Percentiles rank a stretch among this genome's conserved stretches.
Conservation (phyloP, 495 filamentous ascomycete species). For the Jackrogersella multiformis region DNA sequence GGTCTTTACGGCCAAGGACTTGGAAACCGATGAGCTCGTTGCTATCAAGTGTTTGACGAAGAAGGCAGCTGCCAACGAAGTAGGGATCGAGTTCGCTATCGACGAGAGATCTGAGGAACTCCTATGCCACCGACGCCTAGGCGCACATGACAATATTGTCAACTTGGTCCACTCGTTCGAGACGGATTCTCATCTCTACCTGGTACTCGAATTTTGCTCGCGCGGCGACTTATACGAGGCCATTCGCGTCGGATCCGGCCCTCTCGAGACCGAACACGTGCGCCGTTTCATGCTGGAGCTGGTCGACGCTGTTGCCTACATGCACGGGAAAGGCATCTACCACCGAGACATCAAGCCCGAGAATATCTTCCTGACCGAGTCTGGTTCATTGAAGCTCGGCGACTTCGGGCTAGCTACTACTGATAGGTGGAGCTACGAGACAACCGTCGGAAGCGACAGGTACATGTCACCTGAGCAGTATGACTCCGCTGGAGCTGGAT, state of each 20-base stretch:
- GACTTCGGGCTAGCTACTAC: slow-evolving; percentile 93
- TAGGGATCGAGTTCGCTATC: slow-evolving; percentile 65
- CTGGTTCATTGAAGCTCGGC: slow-evolving; percentile 92
- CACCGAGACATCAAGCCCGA: slow-evolving; percentile 99
- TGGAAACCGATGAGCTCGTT: slow-evolving; percentile 75
- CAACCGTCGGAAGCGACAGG: slow-evolving; percentile 92
- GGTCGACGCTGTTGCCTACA: slow-evolving; percentile 86
- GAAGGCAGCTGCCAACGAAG: slow-evolving; percentile 64
- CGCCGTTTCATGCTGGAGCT: slow-evolving; percentile 96
- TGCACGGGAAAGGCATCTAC: slow-evolving; percentile 90
- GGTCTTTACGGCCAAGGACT: slow-evolving; percentile 92
- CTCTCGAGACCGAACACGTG: slow-evolving; percentile 93
- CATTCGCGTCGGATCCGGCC: slow-evolving; percentile 86
- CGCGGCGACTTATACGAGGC: slow-evolving; percentile 98
- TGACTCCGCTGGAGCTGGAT: slow-evolving; percentile 83
- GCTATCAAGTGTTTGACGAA: slow-evolving; percentile 96
- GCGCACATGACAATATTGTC: slow-evolving; percentile 89
- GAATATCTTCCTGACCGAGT: slow-evolving; percentile 93
- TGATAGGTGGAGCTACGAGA: slow-evolving; percentile 87
- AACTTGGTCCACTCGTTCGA: slow-evolving; percentile 92
- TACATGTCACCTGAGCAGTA: slow-evolving; percentile 99
- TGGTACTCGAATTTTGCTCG: slow-evolving; percentile 95
- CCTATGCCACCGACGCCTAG: slow-evolving; percentile 78
- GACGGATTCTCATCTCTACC: slow-evolving; percentile 85
- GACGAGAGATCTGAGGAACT: slow-evolving; percentile 92